Evolutionary conservation across 805 yeast species (phyloP), one percentile per base, ranked within the genome.

Genomic region (Hanseniaspora guilliermondii): DNA sequence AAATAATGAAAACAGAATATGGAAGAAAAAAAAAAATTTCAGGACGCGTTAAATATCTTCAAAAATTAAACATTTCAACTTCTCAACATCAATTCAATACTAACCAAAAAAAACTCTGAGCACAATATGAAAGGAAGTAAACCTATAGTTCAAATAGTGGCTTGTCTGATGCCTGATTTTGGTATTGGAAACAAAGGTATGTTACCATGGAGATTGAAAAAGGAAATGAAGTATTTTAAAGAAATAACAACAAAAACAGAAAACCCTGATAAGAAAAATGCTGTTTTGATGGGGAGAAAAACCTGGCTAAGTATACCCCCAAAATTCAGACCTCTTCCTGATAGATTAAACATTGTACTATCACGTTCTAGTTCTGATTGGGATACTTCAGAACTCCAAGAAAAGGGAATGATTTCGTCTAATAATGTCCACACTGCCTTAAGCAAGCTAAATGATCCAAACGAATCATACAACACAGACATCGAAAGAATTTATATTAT

Each of bases 281-380:
- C 86, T 0, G 97, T 93, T 14, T 75, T 93, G 3, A 93, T 93
- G 98, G 98, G 98, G 14, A 76, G 97, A 56, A 85, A 82, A 64
- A 91, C 97, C 1, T 93, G 97, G 95, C 93, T 88, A 33, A 85
- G 95, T 7, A 89, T 93, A 33, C 97, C 98, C 0, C 58, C 68
- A 1, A 81, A 76, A 64, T 93, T 87, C 69, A 73, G 95, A 58
- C 98, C 98, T 0, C 73, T 93, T 45, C 82, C 83, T 2, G 78
- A 73, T 48, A 75, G 98, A 56, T 55, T 79, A 27, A 93, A 93
- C 65, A 79, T 88, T 14, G 79, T 93, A 0, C 69, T 93, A 11
- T 83, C 95, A 25, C 69, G 88, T 48, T 64, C 65, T 36, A 59
- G 62, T 44, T 44, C 58, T 3, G 40, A 22, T 5, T 50, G 54